Base-by-base conservation (phyloP, 805 yeast species). In the Saccharomycopsis synnaedendra region DNA sequence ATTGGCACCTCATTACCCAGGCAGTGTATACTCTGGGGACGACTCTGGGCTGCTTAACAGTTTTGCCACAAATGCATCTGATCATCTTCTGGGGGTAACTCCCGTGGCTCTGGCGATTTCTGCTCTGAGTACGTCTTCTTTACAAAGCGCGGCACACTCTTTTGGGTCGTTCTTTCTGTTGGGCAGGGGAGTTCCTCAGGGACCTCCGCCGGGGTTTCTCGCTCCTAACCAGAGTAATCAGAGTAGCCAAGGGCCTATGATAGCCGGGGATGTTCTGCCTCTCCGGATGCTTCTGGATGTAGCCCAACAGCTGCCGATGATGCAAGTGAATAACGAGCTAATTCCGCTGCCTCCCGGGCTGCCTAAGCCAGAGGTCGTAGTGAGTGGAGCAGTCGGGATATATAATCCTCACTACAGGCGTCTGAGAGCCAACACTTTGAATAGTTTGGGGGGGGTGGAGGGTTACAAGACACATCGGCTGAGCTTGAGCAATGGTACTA, bases 141-240 rank as follows among this genome's bases (percentile, higher is more conserved):
- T 51, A 5, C 54, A 51, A 45, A 51, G 54, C 28, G 51, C 49
- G 9, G 49, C 52, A 29, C 44, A 49, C 32, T 51, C 54, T 1
- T 48, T 51, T 33, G 52, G 51, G 19, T 48, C 52, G 3, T 51
- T 51, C 35, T 47, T 51, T 38, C 46, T 52, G 4, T 41, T 49
- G 39, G 45, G 45, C 5, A 42, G 45, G 36, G 30, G 30, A 33
- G 33, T 5, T 8, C n/a, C 32, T 41, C 32, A 41, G 32, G 19
- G 19, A 1, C 19, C 19, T 19, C 19, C 19, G 19, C 19, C 19
- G 19, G 36, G 36, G 36, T 9, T 4, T 36, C 44, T 31, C 49
- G 43, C 11, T 34, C 32, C 29, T 35, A 40, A 37, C 32, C 46
- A 38, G 37, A 8, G 11, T 9, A 43, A 35, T 10, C 11, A 35